Evolutionary conservation across 306 rosid genomes (phyloP).

Genomic region (Cucurbita argyrosperma): DNA sequence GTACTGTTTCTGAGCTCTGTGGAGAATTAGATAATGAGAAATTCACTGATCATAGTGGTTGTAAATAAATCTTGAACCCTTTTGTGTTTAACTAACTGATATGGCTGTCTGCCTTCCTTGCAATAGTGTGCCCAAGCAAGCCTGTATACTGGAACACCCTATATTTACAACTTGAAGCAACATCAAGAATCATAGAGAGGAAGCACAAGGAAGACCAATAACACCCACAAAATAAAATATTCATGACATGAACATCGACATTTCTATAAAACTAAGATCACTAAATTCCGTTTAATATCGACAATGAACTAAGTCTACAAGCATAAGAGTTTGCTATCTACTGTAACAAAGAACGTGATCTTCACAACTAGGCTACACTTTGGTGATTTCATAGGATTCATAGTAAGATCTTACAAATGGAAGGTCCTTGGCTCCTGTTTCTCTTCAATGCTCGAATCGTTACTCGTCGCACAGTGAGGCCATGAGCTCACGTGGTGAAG

Average conservation of each 20-base stretch:
- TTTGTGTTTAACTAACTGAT: conserved; percentile 17
- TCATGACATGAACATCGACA: not conserved
- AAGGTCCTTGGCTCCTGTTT: not conserved
- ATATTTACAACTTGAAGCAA: not conserved
- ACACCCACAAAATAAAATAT: not conserved
- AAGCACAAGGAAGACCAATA: not conserved
- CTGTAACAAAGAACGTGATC: not conserved
- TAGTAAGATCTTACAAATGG: conserved; percentile 2
- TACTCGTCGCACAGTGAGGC: conserved; percentile 7
- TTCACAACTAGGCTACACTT: not conserved
- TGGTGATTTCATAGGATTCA: not conserved
- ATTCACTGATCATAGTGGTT: conserved; percentile 31
- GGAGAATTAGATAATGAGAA: conserved; percentile 28
- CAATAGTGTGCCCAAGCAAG: too few species aligned
- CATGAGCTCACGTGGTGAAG: conserved; percentile 8
- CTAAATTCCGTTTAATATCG: not conserved
- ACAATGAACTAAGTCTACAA: not conserved
- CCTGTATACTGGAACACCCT: not conserved
- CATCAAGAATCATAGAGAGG: not conserved
- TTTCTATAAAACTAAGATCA: not conserved
- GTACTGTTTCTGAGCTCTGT: conserved; percentile 31
- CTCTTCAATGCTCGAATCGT: not conserved
- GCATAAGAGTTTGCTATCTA: not conserved
- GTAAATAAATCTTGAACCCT: conserved; percentile 16
- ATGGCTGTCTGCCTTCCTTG: too few species aligned